These are phyloP conservation scores for Clavispora carvajalis DNA, from an alignment of 805 yeast species.

Conservation along the genomic window DNA sequence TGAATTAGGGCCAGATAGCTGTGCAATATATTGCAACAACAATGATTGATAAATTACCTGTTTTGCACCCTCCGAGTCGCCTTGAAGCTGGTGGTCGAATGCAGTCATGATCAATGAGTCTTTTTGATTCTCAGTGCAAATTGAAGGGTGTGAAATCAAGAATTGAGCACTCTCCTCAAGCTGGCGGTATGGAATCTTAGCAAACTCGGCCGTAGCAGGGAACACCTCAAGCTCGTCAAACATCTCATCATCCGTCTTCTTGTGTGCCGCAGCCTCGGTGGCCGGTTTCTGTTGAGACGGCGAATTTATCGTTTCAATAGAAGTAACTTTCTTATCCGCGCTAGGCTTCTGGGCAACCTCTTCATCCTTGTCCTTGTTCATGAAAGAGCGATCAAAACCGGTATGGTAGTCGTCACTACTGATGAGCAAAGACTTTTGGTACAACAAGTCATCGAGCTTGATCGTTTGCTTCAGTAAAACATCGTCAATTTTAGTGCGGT, in stretches of 20 bases:
- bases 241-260: constrained; percentile 19
- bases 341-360: neutral
- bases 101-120: constrained; percentile 92
- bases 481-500: constrained; percentile 64
- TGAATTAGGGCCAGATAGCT: constrained; percentile 32
- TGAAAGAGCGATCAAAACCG: constrained; percentile 82
- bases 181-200: constrained; percentile 48
- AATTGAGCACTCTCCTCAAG: constrained; percentile 46
- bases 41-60: constrained; percentile 77
- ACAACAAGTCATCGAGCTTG: constrained; percentile 60
- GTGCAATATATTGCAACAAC: constrained; percentile 65
- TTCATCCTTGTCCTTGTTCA: constrained; percentile 51
- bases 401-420: constrained; percentile 88
- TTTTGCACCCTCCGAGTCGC: constrained; percentile 48
- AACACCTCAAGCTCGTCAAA: constrained; percentile 50
- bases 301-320: constrained; percentile 26
- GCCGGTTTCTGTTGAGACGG: constrained; percentile 16
- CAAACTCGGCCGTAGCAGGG: constrained; percentile 62
- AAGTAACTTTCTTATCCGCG: constrained; percentile 21
- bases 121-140: constrained; percentile 78
- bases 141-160: constrained; percentile 55
- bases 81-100: constrained; percentile 72
- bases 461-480: constrained; percentile 59
- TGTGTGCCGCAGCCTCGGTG: constrained; percentile 3
- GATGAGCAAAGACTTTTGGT: constrained; percentile 70